Evolutionary conservation across 2,329 filamentous ascomycete species (phyloP).

Genomic region (Xylariaceae sp.): DNA sequence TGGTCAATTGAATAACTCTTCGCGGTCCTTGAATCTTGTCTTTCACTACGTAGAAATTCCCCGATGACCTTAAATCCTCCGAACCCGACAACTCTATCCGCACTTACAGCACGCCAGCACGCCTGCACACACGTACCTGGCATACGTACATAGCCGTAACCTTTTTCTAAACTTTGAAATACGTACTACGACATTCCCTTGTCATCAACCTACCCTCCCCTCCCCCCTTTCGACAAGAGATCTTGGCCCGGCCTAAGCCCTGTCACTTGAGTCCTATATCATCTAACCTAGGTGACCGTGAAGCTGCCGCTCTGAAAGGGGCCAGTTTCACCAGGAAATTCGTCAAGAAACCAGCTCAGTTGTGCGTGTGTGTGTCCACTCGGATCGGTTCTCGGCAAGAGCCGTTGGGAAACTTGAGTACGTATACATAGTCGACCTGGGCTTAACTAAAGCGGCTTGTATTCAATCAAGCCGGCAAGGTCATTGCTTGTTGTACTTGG

Average conservation of each 20-base stretch:
- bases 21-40: constrained; percentile 12
- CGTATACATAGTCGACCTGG: constrained; percentile 19
- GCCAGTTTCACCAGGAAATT: constrained; percentile 16
- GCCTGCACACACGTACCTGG: background rate
- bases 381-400: constrained; percentile 40
- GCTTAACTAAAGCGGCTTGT: constrained; percentile 45
- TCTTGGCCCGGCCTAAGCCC: background rate
- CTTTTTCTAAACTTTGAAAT: constrained; percentile 4
- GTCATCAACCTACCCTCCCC: background rate
- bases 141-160: constrained; percentile 10
- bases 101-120: constrained; percentile 25
- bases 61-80: constrained; percentile 33
- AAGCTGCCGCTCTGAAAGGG: constrained; percentile 8
- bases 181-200: constrained; percentile 10
- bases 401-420: constrained; percentile 51
- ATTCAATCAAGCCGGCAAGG: constrained; percentile 44
- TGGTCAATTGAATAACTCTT: constrained; percentile 17
- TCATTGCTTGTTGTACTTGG: constrained; percentile 45
- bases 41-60: constrained; percentile 20
- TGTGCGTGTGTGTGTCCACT: constrained; percentile 16
- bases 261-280: constrained; percentile 1
- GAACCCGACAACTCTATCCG: constrained; percentile 31
- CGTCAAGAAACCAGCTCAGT: too few relatives aligned
- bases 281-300: background rate
- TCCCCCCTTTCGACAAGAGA: constrained; percentile 1